Base-by-base conservation (phyloP, 2,329 filamentous ascomycete genomes). In the Diaporthe velutina region DNA sequence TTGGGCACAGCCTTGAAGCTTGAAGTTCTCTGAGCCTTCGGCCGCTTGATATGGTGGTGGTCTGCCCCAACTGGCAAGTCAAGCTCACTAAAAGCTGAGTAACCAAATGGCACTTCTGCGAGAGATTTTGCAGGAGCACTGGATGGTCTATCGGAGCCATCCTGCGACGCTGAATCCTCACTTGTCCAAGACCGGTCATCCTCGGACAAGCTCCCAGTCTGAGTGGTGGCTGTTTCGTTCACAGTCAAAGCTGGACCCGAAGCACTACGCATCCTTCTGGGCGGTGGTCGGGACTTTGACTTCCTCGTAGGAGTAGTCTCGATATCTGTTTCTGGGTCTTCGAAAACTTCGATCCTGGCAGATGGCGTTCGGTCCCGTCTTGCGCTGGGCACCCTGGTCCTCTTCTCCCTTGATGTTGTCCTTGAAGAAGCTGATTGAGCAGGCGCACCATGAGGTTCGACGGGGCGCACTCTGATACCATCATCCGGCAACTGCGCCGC, bases 11-110 rank as follows among this genome's bases (percentile, higher is more conserved):
- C 86, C 77, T 90, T 90, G 81, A 92, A 89, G 79, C 90, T 92
- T 2, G 87, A 82, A 67, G 86, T 90, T 55, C 89, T 85, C 60
- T 90, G 88, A 9, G 61, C 45, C 78, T 90, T 89, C 40, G 83
- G 82, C 30, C 82, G 82, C 80, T 85, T 84, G 50, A 81, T 81
- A 73, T 84, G 86, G 38, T 83, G 82, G n/a, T 86, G 83, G 71
- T 88, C 84, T 8, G 86, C 86, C 28, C 86, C 85, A 1, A 88
- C 79, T 0, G 90, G 87, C 1, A 93, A 81, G 71, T 92, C 90
- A 9, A 93, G 84, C 78, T 90, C 90, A 77, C 90, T 93, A 77
- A 93, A 93, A n/a, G 91, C 91, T 25, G 91, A 93, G 76, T 90
- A 89, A 8, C 91, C 91, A 79, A 92, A 88, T 0, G 91, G 90